phyloP scores from a whole-genome alignment of 345 rosid species.

The Lumnitzera littorea region DNA sequence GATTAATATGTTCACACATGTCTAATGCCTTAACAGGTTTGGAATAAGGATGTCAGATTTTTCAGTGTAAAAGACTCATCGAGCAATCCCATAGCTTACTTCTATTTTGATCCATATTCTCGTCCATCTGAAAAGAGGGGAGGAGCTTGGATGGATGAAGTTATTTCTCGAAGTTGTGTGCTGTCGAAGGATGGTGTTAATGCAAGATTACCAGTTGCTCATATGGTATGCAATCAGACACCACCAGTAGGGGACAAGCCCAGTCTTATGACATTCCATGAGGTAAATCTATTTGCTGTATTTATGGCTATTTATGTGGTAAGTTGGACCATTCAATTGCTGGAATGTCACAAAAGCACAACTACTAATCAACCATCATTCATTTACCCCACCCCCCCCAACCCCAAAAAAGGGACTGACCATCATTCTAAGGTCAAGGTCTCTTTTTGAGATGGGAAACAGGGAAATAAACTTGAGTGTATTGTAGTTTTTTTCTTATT shows the following conservation, averaged over 20 bases:
- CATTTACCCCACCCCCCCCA: too few species aligned
- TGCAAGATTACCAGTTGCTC: slow-evolving; percentile 70
- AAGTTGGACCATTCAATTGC: too few species aligned
- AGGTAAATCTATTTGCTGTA: slow-evolving; percentile 35
- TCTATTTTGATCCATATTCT: slow-evolving; percentile 93
- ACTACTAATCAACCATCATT: too few species aligned
- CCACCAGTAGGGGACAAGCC: slow-evolving; percentile 92
- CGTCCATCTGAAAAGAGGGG: slow-evolving; percentile 87
- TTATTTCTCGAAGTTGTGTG: slow-evolving; percentile 67
- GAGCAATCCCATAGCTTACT: slow-evolving; percentile 74
- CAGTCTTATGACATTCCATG: slow-evolving; percentile 92
- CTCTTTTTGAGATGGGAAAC: too few species aligned
- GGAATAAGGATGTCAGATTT: slow-evolving; percentile 82
- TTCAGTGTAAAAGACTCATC: slow-evolving; percentile 76
- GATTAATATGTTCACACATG: slow-evolving; percentile 6
- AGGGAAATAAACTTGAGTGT: too few species aligned
- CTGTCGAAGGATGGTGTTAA: slow-evolving; percentile 41
- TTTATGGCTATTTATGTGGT: not conserved
- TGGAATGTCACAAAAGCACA: too few species aligned
- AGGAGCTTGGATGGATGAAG: slow-evolving; percentile 97
- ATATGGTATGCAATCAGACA: slow-evolving; percentile 95
- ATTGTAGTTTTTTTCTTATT: too few species aligned
- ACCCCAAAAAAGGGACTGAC: too few species aligned
- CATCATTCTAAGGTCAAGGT: too few species aligned
- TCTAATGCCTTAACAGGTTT: slow-evolving; percentile 45